Base-by-base conservation (phyloP, 306 rosid genomes). In the Rosa chinensis region DNA sequence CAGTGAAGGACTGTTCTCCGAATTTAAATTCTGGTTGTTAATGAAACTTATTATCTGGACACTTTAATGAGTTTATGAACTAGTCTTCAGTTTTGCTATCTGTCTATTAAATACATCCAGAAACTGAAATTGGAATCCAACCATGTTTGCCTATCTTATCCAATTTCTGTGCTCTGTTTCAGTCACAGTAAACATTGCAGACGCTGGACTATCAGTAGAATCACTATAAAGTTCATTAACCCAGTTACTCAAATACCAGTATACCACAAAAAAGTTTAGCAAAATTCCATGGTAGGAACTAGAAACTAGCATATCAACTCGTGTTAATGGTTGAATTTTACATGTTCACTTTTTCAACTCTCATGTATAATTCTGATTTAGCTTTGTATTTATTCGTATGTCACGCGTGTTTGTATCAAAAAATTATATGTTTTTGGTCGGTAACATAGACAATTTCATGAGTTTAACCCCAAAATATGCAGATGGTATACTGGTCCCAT, bases 401-500 rank as follows among this genome's bases (percentile, higher is more conserved):
- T 32, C 21, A 16, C 40, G 67, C 8, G 1, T 11, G 17, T 5
- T 25, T 62, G 17, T 25, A 59, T 25, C 35, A 63, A 10, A 61
- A 21, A 10, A 23, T 10, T 23, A 10, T 25, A 1, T 28, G 10
- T 35, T 7, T 64, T 35, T 7, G 21, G 9, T 64, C 10, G 5
- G 23, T 40, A 40, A 14, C 37, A 59, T 56, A 40, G 61, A 70
- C 13, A 16, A 59, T 18, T 17, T 37, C 71, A 32, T 9, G 23
- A 44, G 48, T 13, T 71, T 7, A 16, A 59, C 49, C 25, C 66
- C 20, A 58, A 37, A n/a, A 1, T 40, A 39, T 59, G 58, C 64
- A 25, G 43, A 74, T 39, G 48, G 78, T 70, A 75, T 37, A 37
- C 77, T 80, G 87, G 90, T 84, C 90, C 89, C 87, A 75, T 79